phyloP scores from a whole-genome alignment of 208 protist species.

The Leishmania turanica region DNA sequence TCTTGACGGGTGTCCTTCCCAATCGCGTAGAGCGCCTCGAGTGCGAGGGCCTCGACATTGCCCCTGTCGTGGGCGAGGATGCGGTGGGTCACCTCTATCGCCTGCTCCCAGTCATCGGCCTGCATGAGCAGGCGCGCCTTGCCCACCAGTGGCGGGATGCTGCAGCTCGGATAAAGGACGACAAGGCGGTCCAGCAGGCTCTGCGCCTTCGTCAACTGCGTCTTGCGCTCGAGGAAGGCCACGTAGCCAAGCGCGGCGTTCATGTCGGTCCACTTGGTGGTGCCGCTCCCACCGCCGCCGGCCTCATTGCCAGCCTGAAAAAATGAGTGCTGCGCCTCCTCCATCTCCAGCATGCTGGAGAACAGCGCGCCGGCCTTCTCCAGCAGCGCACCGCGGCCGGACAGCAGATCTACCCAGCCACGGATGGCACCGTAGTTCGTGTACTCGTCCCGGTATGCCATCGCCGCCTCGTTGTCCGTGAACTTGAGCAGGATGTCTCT shows the following conservation, averaged over 20 bases:
- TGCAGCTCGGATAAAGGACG: slow-evolving; percentile 68
- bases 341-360: slow-evolving; percentile 59
- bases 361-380: slow-evolving; percentile 87
- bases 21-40: slow-evolving; percentile 77
- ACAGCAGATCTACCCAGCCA: slow-evolving; percentile 90
- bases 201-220: slow-evolving; percentile 73
- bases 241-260: slow-evolving; percentile 86
- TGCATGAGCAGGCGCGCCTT: slow-evolving; percentile 89
- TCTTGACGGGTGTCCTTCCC: slow-evolving; percentile 77
- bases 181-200: slow-evolving; percentile 85
- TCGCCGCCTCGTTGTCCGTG: slow-evolving; percentile 24
- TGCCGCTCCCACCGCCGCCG: not conserved
- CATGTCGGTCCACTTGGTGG: slow-evolving; percentile 51
- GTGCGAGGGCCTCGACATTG: slow-evolving; percentile 79
- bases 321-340: slow-evolving; percentile 33
- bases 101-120: slow-evolving; percentile 94
- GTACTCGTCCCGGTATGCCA: slow-evolving; percentile 82
- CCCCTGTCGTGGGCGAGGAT: slow-evolving; percentile 77
- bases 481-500: slow-evolving; percentile 70
- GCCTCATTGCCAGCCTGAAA: slow-evolving; percentile 1
- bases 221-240: slow-evolving; percentile 85
- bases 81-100: slow-evolving; percentile 78
- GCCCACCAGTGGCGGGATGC: slow-evolving; percentile 61
- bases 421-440: slow-evolving; percentile 71
- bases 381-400: slow-evolving; percentile 72